A percentile compares a stretch with the other conserved stretches of the same genome.
phyloP scores from a whole-genome alignment of 371 early-diverging fungal genomes.

The Mortierella sp. region DNA sequence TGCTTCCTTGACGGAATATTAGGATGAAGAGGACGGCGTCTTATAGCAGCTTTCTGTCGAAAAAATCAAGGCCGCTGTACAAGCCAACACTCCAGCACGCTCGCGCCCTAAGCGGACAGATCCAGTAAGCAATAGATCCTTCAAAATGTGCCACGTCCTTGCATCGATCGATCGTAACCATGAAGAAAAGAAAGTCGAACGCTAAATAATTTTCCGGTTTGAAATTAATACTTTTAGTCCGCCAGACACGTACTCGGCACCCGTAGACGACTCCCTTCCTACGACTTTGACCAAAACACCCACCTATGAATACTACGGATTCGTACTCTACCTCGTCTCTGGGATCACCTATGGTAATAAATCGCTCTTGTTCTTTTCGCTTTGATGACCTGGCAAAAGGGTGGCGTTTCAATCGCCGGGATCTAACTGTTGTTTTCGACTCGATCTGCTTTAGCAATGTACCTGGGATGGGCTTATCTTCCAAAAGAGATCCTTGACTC shows the following conservation, averaged over 20 bases:
- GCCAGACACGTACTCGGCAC: constrained; percentile 21
- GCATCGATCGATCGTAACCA: background rate
- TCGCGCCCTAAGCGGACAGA: constrained; percentile 36
- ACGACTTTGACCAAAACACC: constrained; percentile 74
- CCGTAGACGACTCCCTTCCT: constrained; percentile 52
- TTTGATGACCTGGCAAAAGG: background rate
- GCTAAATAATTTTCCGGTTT: background rate
- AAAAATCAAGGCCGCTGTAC: constrained; percentile 34
- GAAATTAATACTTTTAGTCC: constrained; percentile 2
- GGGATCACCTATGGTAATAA: constrained; percentile 74
- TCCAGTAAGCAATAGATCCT: constrained; percentile 18
- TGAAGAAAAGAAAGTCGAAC: background rate
- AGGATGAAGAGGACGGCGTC: constrained; percentile 53
- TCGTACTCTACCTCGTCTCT: constrained; percentile 86
- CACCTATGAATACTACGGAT: constrained; percentile 88
- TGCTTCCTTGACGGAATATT: background rate
- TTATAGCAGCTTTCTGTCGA: constrained; percentile 48
- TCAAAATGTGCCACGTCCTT: background rate
- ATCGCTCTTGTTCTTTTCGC: background rate
- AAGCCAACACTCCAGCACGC: constrained; percentile 41
- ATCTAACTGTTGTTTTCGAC: background rate
- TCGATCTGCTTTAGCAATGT: constrained; percentile 62
- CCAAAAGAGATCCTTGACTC: constrained; percentile 81
- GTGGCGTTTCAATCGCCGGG: background rate
- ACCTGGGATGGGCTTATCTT: constrained; percentile 84